Conservation (phyloP, 1,284 basidiomycete genomes). For the Microbotryum lychnidis-dioicae region DNA sequence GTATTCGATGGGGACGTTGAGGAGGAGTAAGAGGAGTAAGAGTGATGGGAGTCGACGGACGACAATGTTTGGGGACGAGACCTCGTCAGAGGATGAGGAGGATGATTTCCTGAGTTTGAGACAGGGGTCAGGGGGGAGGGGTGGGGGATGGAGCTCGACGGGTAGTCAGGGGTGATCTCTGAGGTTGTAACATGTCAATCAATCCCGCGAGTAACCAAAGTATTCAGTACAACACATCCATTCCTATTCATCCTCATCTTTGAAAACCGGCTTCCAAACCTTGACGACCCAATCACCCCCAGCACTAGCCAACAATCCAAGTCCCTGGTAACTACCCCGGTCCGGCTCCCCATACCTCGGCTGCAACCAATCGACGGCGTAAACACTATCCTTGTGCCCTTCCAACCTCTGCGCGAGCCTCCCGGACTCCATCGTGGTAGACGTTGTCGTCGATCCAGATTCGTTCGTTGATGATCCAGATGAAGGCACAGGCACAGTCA, state of each 20-base stretch:
- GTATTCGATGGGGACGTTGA: conserved; percentile 2
- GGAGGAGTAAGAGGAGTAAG: neutral
- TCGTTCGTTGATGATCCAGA: neutral
- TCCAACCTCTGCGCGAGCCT: conserved; percentile 2
- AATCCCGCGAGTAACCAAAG: too few relatives aligned
- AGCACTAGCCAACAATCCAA: conserved; percentile 1
- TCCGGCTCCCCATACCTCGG: neutral
- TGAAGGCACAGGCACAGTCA: neutral
- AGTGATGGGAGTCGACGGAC: neutral
- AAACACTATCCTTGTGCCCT: conserved; percentile 5
- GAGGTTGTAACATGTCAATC: too few relatives aligned
- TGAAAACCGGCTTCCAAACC: conserved; percentile 1
- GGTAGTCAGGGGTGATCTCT: too few relatives aligned
- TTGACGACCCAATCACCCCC: neutral
- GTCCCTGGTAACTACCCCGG: neutral
- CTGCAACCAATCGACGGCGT: conserved; percentile 9
- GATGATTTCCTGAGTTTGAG: too few relatives aligned
- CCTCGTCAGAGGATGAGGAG: too few relatives aligned
- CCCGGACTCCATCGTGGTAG: too few relatives aligned
- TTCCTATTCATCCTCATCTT: neutral
- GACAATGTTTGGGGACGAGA: too few relatives aligned
- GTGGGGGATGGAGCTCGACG: too few relatives aligned
- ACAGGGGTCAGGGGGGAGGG: too few relatives aligned
- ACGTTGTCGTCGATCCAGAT: neutral
- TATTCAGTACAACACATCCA: too few relatives aligned